A percentile compares a stretch with the other conserved stretches of the same genome.
Evolutionary conservation across 495 filamentous ascomycete species (phyloP).

Genomic region (Trichodelitschia bisporula): DNA sequence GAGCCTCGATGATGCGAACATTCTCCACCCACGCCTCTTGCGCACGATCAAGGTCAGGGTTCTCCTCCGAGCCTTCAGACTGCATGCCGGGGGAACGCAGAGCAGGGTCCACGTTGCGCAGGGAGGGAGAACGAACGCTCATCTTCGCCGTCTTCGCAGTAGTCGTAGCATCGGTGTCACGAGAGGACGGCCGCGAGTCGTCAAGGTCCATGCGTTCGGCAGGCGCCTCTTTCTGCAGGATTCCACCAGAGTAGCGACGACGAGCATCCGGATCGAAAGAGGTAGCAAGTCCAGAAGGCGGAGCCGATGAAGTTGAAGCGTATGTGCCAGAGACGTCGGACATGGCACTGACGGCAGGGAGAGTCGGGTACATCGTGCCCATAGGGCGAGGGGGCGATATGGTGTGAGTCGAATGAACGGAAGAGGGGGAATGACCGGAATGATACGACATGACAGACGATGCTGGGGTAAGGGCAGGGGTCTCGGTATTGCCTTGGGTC

Average conservation of each 20-base stretch:
- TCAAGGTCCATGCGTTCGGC: slow-evolving; percentile 29
- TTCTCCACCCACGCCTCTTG: slow-evolving; percentile 69
- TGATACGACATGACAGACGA: slow-evolving; percentile 70
- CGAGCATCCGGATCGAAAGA: slow-evolving; percentile 60
- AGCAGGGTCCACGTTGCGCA: slow-evolving; percentile 7
- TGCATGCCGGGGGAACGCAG: slow-evolving; percentile 9
- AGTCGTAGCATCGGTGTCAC: slow-evolving; percentile 1
- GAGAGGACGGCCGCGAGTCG: slow-evolving; percentile 23
- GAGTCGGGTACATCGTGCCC: slow-evolving; percentile 50
- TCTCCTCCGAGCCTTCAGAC: slow-evolving; percentile 1
- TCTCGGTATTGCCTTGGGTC: slow-evolving; percentile 23
- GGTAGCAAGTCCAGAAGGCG: slow-evolving; percentile 53
- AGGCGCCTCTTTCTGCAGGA: slow-evolving; percentile 41
- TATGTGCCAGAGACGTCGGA: slow-evolving; percentile 29
- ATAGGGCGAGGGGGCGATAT: slow-evolving; percentile 23
- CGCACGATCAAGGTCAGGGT: slow-evolving; percentile 1
- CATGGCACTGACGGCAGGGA: slow-evolving; percentile 46
- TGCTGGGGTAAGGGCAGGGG: slow-evolving; percentile 72
- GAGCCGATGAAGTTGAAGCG: slow-evolving; percentile 38
- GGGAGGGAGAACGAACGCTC: background rate
- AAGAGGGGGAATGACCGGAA: slow-evolving; percentile 51
- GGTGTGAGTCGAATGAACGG: slow-evolving; percentile 30
- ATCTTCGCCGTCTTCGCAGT: background rate
- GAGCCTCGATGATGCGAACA: slow-evolving; percentile 51
- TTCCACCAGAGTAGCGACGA: slow-evolving; percentile 67